phyloP scores from a whole-genome alignment of 2,329 filamentous ascomycete genomes.

The Xylariaceae sp. region DNA sequence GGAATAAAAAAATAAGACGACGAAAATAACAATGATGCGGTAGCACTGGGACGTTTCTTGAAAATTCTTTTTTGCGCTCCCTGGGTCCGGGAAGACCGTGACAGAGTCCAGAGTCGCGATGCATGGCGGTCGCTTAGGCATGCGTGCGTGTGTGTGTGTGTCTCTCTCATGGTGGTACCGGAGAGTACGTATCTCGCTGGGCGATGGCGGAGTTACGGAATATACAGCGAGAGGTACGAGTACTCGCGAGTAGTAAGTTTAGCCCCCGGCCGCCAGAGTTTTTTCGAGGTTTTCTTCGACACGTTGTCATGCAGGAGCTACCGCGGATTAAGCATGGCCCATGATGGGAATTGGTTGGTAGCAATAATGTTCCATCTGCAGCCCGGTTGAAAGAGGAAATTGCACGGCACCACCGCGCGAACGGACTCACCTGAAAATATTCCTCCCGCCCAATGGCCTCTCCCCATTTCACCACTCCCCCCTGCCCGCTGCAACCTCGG shows the following conservation, averaged over 20 bases:
- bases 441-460: constrained; percentile 17
- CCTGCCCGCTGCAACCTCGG: constrained; percentile 2
- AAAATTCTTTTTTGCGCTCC: not conserved
- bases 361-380: constrained; percentile 21
- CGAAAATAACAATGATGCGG: not conserved
- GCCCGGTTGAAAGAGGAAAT: constrained; percentile 19
- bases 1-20: not conserved
- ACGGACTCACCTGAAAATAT: constrained; percentile 28
- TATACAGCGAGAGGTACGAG: too few species aligned
- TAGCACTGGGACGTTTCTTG: not conserved
- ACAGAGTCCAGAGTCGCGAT: not conserved
- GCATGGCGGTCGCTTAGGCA: not conserved
- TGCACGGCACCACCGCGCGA: constrained; percentile 26
- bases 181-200: not conserved
- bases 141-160: not conserved
- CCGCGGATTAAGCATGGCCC: not conserved
- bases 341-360: constrained; percentile 2
- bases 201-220: too few species aligned
- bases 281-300: constrained; percentile 10
- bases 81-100: not conserved
- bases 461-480: not conserved
- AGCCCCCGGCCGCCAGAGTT: constrained; percentile 10
- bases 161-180: not conserved
- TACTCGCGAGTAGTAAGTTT: not conserved
- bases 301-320: constrained; percentile 17